Conservation (phyloP, 768 basidiomycete genomes). For the Mycena venus region DNA sequence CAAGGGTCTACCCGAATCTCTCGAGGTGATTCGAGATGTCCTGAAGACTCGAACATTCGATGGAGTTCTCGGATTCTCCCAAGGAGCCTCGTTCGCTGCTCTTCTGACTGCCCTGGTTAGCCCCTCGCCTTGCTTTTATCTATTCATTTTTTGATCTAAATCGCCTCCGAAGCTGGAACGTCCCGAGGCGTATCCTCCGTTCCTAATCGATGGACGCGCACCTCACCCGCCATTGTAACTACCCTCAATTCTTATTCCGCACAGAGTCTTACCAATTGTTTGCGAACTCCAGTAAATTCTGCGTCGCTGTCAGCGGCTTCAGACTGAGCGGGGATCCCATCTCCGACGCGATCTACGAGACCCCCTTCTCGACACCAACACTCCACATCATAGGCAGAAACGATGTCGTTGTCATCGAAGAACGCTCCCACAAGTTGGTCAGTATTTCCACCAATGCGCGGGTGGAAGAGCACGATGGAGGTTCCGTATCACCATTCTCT, state of each 20-base stretch:
- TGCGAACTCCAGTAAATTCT: slow-evolving; percentile 67
- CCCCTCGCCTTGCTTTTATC: slow-evolving; percentile 10
- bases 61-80: slow-evolving; percentile 56
- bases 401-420: slow-evolving; percentile 81
- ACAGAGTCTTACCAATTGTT: neutral
- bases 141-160: neutral
- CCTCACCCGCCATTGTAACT: slow-evolving; percentile 82
- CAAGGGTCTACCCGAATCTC: slow-evolving; percentile 69
- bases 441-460: slow-evolving; percentile 67
- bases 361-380: slow-evolving; percentile 75
- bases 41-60: slow-evolving; percentile 74
- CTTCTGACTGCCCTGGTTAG: slow-evolving; percentile 78
- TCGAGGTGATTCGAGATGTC: slow-evolving; percentile 67
- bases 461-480: slow-evolving; percentile 85
- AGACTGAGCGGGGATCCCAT: slow-evolving; percentile 61
- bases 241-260: neutral
- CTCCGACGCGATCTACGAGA: slow-evolving; percentile 61
- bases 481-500: slow-evolving; percentile 56
- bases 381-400: slow-evolving; percentile 84
- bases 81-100: slow-evolving; percentile 84
- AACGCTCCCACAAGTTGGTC: slow-evolving; percentile 72
- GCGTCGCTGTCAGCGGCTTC: slow-evolving; percentile 84
- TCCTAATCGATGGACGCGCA: slow-evolving; percentile 72
- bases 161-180: slow-evolving; percentile 59
- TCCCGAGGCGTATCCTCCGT: slow-evolving; percentile 66